phyloP scores from a whole-genome alignment of 345 rosid genomes.

The Brassica nigra region DNA sequence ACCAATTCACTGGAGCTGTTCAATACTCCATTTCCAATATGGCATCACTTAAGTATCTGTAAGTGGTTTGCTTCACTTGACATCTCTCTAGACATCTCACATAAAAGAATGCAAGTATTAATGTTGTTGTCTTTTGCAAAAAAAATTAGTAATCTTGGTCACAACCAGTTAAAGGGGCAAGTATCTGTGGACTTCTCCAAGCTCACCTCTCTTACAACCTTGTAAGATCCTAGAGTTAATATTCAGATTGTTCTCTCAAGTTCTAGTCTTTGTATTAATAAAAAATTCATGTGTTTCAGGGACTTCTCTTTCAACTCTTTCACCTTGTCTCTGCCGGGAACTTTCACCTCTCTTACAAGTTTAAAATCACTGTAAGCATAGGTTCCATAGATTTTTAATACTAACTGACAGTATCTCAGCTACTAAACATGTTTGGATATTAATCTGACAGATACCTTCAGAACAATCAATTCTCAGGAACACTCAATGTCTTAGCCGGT shows the following conservation, averaged over 20 bases:
- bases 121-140: slow-evolving; percentile 22
- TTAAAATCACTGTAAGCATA: slow-evolving; percentile 64
- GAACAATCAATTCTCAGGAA: slow-evolving; percentile 87
- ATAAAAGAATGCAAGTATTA: background rate
- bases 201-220: slow-evolving; percentile 69
- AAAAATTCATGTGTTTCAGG: slow-evolving; percentile 49
- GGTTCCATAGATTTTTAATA: slow-evolving; percentile 47
- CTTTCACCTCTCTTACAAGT: slow-evolving; percentile 65
- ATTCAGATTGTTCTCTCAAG: background rate
- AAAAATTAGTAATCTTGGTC: slow-evolving; percentile 64
- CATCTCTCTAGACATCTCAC: slow-evolving; percentile 20
- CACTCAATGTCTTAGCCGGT: slow-evolving; percentile 72
- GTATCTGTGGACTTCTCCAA: slow-evolving; percentile 60
- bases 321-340: slow-evolving; percentile 60
- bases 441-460: slow-evolving; percentile 69
- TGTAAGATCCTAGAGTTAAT: slow-evolving; percentile 55
- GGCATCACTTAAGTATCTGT: slow-evolving; percentile 73
- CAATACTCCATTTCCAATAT: slow-evolving; percentile 54
- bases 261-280: slow-evolving; percentile 18
- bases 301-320: slow-evolving; percentile 79
- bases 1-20: slow-evolving; percentile 61
- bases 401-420: background rate
- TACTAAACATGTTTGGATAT: slow-evolving; percentile 8
- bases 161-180: slow-evolving; percentile 71
- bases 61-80: slow-evolving; percentile 42